Base-by-base conservation (phyloP, 2,329 filamentous ascomycete species). In the Byssoonygena ceratinophila region DNA sequence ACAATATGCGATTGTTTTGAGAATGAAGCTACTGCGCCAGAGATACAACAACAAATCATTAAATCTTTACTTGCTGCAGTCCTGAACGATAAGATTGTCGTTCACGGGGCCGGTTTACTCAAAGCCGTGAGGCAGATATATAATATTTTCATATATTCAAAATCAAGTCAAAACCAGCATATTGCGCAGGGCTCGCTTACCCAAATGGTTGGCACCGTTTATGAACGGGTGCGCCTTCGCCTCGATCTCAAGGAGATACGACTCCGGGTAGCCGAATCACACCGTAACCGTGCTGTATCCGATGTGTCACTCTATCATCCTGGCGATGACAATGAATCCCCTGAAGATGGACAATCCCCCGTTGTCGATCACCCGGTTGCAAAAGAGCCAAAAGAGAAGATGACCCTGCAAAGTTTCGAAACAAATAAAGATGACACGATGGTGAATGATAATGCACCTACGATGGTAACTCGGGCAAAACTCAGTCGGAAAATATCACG, bases 1-100 rank as follows among this genome's bases (percentile, higher is more conserved):
- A 95, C 92, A 32, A 98, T 98, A 75, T 98, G 92, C 76, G 91
- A 97, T 66, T 98, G 92, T 68, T 98, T 98, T 66, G 90, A 97
- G 66, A 91, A 92, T 65, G 92, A 98, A 72, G 87, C 87, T 1
- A 98, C 94, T 0, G 83, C 88, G 2, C 79, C 85, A 49, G 91
- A 96, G 68, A 85, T 97, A 45, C 92, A 98, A 69, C 80, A 97
- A 61, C 92, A 98, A 71, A 98, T 98, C 61, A 88, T 98, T 67
- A 97, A 98, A 72, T 97, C 92, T 1, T 76, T 98, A 55, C 75
- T 98, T 55, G 90, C 92, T 12, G 94, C 94, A 12, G 92, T 98
- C 12, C 75, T 98, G 58, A 97, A 97, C 66, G 92, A 98, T 74
- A 98, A 97, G 73, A 95, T 97, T 59, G 89, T 98, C 40, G 94